Base-by-base conservation (phyloP, 2,329 filamentous ascomycete species). In the Beauveria australis region DNA sequence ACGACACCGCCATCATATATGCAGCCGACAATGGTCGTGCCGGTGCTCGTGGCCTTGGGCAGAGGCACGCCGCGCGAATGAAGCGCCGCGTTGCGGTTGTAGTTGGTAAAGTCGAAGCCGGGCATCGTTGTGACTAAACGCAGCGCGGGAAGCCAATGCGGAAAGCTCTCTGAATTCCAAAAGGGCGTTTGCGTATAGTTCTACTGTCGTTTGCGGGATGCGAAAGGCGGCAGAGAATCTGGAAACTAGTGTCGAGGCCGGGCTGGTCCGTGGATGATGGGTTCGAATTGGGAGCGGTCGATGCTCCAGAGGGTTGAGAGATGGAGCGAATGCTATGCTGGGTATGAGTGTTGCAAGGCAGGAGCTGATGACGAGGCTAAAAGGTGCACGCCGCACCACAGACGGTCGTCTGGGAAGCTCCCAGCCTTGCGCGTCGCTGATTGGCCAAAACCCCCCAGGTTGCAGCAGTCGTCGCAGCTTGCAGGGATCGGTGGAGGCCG, bases 91-190 rank as follows among this genome's bases (percentile, higher is more conserved):
- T 99, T 99, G 81, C 94, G 91, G 85, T 96, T 96, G 86, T 97
- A 94, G 84, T 99, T 99, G 76, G 92, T 95, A 84, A 99, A 99
- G 81, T 97, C 92, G 84, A 97, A 96, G 79, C 92, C 92, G 70
- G 90, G 88, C 94, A 99, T 99, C 70, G 72, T 61, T 28, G 54
- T 41, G 60, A 37, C 33, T 6, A 16, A 48, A 49, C 28, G 57
- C 28, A 12, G 44, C 54, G 22, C 48, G 24, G 33, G 30, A 41
- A 60, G 49, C 49, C 48, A n/a, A 54, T 28, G 43, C 41, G 41
- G 33, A 22, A 37, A 33, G 53, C 53, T 56, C 30, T 57, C 43
- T 40, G 19, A 2, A 12, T 30, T 16, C 41, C 4, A 6, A 37
- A 37, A 37, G 33, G 33, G 12, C 9, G 46, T 22, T 52, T 59